Evolutionary conservation across 2,329 filamentous ascomycete genomes (phyloP).

Genomic region (Xylariaceae sp.): DNA sequence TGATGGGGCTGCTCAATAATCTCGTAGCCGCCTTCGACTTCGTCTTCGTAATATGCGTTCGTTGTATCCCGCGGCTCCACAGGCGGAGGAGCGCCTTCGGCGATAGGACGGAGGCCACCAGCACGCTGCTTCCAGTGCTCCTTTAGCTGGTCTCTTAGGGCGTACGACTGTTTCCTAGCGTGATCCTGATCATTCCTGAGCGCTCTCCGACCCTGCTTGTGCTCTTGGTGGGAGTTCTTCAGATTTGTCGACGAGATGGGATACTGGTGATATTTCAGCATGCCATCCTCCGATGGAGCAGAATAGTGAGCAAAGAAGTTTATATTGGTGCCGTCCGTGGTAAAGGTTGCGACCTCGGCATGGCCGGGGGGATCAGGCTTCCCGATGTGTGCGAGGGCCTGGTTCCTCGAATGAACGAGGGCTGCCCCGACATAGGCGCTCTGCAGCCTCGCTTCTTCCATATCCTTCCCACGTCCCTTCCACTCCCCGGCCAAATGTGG

Average conservation of each 20-base stretch:
- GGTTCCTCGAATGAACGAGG: conserved; percentile 22
- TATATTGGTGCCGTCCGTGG: conserved; percentile 31
- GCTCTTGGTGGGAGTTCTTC: background rate
- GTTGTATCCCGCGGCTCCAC: background rate
- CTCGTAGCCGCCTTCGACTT: conserved; percentile 1
- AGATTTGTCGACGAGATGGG: conserved; percentile 2
- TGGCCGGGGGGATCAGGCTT: conserved; percentile 22
- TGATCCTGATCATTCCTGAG: conserved; percentile 3
- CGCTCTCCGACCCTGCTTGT: background rate
- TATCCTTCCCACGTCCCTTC: background rate
- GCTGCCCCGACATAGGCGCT: conserved; percentile 4
- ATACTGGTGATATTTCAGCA: conserved; percentile 3
- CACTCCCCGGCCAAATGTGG: conserved; percentile 1
- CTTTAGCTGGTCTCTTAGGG: conserved; percentile 4
- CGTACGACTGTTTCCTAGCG: conserved; percentile 3
- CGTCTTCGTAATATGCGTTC: too few relatives aligned
- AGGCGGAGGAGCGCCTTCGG: background rate
- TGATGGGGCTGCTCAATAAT: background rate
- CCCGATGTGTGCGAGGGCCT: conserved; percentile 27
- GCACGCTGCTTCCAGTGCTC: conserved; percentile 4
- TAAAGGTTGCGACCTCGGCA: conserved; percentile 32
- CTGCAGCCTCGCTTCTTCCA: background rate
- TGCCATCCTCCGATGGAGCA: conserved; percentile 2
- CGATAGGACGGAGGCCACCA: background rate
- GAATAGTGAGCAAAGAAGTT: conserved; percentile 35